Base-by-base conservation (phyloP, 805 yeast genomes). In the Candida krabiensis region DNA sequence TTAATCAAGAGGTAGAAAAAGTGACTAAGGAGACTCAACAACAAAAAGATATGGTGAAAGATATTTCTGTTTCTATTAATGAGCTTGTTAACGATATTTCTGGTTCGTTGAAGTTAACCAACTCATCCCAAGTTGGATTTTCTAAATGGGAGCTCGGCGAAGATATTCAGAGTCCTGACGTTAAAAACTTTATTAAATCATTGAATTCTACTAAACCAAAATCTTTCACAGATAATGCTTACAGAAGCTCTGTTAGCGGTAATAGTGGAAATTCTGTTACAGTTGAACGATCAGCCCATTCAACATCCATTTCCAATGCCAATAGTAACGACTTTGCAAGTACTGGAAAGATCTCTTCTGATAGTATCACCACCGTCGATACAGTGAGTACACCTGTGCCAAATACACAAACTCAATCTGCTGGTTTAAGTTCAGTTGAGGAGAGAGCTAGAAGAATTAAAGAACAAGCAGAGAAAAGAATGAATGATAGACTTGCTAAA, bases 401-500 rank as follows among this genome's bases (percentile, higher is more conserved):
- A 8, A 11, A 7, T 11, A 21, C 24, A 21, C 9, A 11, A 21
- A 8, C 24, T 21, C 24, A 21, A 8, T 21, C 24, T 7, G 11
- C 24, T 8, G 24, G 11, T 7, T 21, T 21, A 21, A 9, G 19
- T 28, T 28, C 78, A 9, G 71, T 85, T 1, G 84, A 78, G 41
- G 90, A 85, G 31, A 70, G 95, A 43, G 75, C 93, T 3, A 83
- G 86, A 12, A 75, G 76, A 53, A 79, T 87, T 37, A 87, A 86
- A 58, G 91, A 88, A n/a, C 91, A 85, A 54, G 87, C 87, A 2
- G 77, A 76, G 50, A 80, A 81, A 52, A 75, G 86, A 61, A 88
- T 88, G 96, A 81, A 79, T 44, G 95, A 86, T 51, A 72, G 89
- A 52, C 69, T 88, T 51, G 95, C 93, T 3, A 84, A 81, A 44